Evolutionary conservation across 148 eudicot species (phyloP).

Genomic region (Fagopyrum esculentum): DNA sequence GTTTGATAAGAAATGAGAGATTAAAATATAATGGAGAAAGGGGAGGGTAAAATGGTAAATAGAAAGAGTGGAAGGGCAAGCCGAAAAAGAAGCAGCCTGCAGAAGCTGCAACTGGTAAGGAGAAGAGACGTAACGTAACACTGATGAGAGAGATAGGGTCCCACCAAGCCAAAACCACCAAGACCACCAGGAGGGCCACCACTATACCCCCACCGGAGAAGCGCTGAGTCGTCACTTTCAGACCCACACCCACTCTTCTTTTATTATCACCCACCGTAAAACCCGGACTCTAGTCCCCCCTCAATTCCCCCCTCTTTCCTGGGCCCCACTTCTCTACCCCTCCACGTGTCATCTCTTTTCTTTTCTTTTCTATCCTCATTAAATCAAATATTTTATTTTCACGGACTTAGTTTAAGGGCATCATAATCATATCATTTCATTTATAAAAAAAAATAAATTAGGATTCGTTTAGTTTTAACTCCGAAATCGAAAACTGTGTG

Average conservation of each 20-base stretch:
- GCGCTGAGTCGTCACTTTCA: slow-evolving; percentile 10
- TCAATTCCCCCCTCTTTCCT: background rate
- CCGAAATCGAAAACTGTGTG: too few relatives aligned
- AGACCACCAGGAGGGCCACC: background rate
- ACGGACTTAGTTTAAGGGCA: too few relatives aligned
- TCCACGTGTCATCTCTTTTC: background rate
- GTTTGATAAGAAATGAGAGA: too few relatives aligned
- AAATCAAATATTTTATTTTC: too few relatives aligned
- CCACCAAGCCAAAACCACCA: background rate
- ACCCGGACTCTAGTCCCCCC: slow-evolving; percentile 55
- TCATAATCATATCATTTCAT: too few relatives aligned
- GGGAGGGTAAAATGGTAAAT: slow-evolving; percentile 6
- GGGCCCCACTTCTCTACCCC: slow-evolving; percentile 13
- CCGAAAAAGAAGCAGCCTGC: slow-evolving; percentile 3
- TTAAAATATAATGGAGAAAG: background rate
- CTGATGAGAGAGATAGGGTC: slow-evolving; percentile 23
- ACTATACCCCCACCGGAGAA: background rate
- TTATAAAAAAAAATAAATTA: too few relatives aligned
- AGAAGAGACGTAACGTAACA: slow-evolving; percentile 48
- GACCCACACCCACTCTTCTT: background rate
- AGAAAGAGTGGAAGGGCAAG: background rate
- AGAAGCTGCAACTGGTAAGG: background rate
- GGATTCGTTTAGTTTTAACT: too few relatives aligned
- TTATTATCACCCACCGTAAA: slow-evolving; percentile 39
- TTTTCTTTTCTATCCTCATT: too few relatives aligned